A percentile compares a stretch with the other conserved stretches of the same genome.
Conservation (phyloP, 2,329 filamentous ascomycete genomes). For the Exophiala oligosperma region DNA sequence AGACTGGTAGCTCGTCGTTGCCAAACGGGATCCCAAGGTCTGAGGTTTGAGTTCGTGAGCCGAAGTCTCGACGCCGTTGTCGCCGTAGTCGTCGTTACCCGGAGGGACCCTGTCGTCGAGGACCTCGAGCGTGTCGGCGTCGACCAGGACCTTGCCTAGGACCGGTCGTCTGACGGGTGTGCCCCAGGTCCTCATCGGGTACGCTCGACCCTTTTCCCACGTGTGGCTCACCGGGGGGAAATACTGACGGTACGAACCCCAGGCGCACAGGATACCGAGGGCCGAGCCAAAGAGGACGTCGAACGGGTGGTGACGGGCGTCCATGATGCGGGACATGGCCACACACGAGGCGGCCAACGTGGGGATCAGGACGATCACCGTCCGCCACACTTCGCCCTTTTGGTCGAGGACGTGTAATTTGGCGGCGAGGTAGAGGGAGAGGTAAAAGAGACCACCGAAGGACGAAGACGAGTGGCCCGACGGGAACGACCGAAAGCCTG, state of each 20-base stretch:
- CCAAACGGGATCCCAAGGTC: not conserved
- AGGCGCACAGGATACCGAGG: constrained; percentile 54
- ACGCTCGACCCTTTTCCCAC: constrained; percentile 59
- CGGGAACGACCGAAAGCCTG: constrained; percentile 23
- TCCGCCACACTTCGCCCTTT: constrained; percentile 61
- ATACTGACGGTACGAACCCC: constrained; percentile 58
- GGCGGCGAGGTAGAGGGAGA: constrained; percentile 60
- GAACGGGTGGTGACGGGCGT: constrained; percentile 62
- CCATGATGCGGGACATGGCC: constrained; percentile 61
- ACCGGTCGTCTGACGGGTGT: constrained; percentile 28
- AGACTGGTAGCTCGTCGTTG: not conserved
- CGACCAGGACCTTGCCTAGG: constrained; percentile 14
- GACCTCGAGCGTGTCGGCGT: constrained; percentile 12
- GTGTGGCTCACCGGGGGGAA: constrained; percentile 57
- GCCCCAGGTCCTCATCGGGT: constrained; percentile 61
- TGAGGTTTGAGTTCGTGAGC: constrained; percentile 6
- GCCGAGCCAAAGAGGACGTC: constrained; percentile 58
- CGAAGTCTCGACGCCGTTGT: constrained; percentile 14
- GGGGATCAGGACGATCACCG: constrained; percentile 55
- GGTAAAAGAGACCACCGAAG: constrained; percentile 60
- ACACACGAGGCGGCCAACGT: constrained; percentile 56
- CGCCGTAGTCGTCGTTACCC: constrained; percentile 14
- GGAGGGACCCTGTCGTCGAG: constrained; percentile 12
- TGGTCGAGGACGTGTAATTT: constrained; percentile 62
- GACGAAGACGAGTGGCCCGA: constrained; percentile 50